phyloP scores from a whole-genome alignment of 2,329 filamentous ascomycete species.

The Endothia cerciana region DNA sequence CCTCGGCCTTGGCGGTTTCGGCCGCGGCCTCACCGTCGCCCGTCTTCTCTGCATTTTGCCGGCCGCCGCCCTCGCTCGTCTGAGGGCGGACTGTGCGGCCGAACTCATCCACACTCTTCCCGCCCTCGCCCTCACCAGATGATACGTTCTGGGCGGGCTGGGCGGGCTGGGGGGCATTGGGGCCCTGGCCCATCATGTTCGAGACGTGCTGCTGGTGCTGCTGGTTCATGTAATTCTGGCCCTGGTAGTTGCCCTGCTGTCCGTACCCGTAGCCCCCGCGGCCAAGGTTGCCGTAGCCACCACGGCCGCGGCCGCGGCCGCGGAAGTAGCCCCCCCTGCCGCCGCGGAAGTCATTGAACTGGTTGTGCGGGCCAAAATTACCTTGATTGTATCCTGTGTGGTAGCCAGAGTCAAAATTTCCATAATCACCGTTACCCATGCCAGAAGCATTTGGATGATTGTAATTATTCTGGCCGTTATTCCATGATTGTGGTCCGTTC shows the following conservation, averaged over 20 bases:
- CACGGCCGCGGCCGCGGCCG: slow-evolving; percentile 57
- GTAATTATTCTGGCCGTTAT: slow-evolving; percentile 87
- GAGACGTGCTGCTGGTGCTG: slow-evolving; percentile 29
- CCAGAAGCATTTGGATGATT: slow-evolving; percentile 82
- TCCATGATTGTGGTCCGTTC: slow-evolving; percentile 82
- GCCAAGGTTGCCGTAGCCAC: slow-evolving; percentile 49
- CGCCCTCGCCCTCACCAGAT: slow-evolving; percentile 24
- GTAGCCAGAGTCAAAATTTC: slow-evolving; percentile 77
- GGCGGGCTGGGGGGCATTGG: slow-evolving; percentile 15
- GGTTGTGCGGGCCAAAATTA: slow-evolving; percentile 77
- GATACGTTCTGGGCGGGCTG: slow-evolving; percentile 20
- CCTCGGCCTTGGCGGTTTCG: slow-evolving; percentile 19
- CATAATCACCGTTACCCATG: slow-evolving; percentile 81
- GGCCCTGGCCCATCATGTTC: slow-evolving; percentile 27
- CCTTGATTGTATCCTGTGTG: slow-evolving; percentile 79
- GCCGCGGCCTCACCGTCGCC: slow-evolving; percentile 28
- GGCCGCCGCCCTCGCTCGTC: slow-evolving; percentile 13
- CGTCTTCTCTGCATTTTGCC: slow-evolving; percentile 13
- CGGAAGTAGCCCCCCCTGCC: slow-evolving; percentile 70
- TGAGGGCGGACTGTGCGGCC: slow-evolving; percentile 37
- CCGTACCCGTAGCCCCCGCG: slow-evolving; percentile 59
- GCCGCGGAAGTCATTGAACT: slow-evolving; percentile 78
- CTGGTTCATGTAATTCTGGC: slow-evolving; percentile 35
- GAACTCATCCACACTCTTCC: slow-evolving; percentile 37
- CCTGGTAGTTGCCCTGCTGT: slow-evolving; percentile 36